Evolutionary conservation across 306 rosid genomes (phyloP), one percentile per base, ranked within the genome.

Genomic region (Cucurbita maxima): DNA sequence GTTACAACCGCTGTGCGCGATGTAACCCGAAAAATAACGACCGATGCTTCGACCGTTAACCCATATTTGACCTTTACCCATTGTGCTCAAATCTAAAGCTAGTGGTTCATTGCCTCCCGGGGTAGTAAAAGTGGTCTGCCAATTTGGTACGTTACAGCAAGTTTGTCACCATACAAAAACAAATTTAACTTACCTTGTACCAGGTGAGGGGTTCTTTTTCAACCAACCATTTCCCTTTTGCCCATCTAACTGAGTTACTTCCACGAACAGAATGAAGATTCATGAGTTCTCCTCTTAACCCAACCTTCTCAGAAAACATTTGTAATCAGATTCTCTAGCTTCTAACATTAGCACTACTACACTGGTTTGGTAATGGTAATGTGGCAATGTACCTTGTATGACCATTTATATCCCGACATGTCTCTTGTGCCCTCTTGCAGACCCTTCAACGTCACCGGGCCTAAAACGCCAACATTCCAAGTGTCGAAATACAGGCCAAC

Each of bases 1-100:
- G 8, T 80, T 83, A 79, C 98, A 94, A 38, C n/a, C 22, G 10
- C 92, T 96, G 0, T 2, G 81, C 38, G 98, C 96, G 51, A 16
- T 79, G 72, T 89, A 85, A 78, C 60, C 92, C 1, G 98, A 91
- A 92, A 88, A 89, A 78, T 90, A 90, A 73, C 98, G 97, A 45
- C 98, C 98, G 0, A 94, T 91, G 83, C 90, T 89, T 22, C 63
- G 88, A 43, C 96, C 96, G 19, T 94, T 94, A 20, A 94, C 77
- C 98, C 98, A 94, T 56, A 89, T 81, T 75, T 90, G 87, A 63
- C 98, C 98, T 69, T 94, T 94, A 80, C 96, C 97, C 98, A 94
- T 94, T 86, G 84, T 83, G 69, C 83, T 86, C 98, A 91, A 87
- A 72, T 94, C 98, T 71, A 94, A 86, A 78, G 97, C 97, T 61